Evolutionary conservation across 164 flowering plant genomes (phyloP), one percentile per base, ranked within the genome.

Genomic region (Umbellularia californica): DNA sequence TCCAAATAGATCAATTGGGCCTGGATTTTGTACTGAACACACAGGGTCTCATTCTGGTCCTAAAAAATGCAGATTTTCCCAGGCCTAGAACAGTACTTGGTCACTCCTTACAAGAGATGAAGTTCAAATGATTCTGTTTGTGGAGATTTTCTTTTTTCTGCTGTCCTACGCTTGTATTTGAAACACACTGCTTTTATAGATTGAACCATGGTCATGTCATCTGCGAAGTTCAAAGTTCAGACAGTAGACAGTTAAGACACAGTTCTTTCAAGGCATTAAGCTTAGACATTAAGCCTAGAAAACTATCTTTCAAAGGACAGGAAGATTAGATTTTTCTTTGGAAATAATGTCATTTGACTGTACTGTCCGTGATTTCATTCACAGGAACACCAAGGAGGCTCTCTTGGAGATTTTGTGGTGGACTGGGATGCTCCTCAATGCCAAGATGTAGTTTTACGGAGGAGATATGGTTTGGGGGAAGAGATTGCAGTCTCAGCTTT

Each of bases 401-500:
- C 87, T 35, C 70, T 81, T 71, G 92, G 86, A n/a, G 87, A 79
- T 78, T 93, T 92, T 58, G 72, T 52, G 19, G 22, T 93, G 77
- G 91, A 86, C 0, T 88, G 87, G 87, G 90, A 92, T 70, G 84
- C 87, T 12, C 74, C 84, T 2, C 69, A 83, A 58, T 82, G 88
- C 22, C 81, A 88, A 80, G 98, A 93, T 75, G 89, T 93, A 77
- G 74, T 92, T 75, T 70, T 93, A 82, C 80, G 88, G 76, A 83
- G 82, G 74, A 90, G 85, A 81, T 81, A 78, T 62, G 87, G 81
- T 64, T 72, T 85, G 0, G 95, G 95, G 41, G 95, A 88, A 77
- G 97, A 93, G 78, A 83, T 92, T 64, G 94, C 87, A 19, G 80
- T 92, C 70, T 93, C 98, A 20, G 97, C 95, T 76, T 72, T 88